Percentiles rank a stretch among this genome's conserved stretches.
Conservation (phyloP, 768 basidiomycete genomes). For the Tulasnella sp. region DNA sequence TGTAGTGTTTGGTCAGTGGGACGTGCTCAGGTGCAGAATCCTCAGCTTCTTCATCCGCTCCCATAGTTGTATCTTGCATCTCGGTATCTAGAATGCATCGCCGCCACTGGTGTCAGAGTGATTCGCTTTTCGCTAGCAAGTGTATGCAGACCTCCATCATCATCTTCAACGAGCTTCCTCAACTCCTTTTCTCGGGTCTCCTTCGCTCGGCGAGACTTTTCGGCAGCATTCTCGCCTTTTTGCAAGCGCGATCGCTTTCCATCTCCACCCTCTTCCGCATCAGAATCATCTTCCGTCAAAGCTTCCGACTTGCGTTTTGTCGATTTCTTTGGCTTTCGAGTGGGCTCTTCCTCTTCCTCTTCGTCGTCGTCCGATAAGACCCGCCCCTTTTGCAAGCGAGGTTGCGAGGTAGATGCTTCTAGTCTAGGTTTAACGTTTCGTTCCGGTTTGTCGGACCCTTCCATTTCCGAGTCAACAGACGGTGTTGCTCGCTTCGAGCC, state of each 20-base stretch:
- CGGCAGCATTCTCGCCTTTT: constrained; percentile 32
- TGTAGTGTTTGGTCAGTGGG: constrained; percentile 27
- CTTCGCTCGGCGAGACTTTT: constrained; percentile 31
- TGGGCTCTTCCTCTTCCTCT: constrained; percentile 45
- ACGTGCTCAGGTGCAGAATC: constrained; percentile 32
- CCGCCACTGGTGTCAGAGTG: constrained; percentile 29
- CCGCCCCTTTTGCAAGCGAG: constrained; percentile 48
- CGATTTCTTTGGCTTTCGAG: constrained; percentile 32
- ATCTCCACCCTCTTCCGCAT: constrained; percentile 7
- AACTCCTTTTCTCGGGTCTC: constrained; percentile 38
- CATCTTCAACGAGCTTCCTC: constrained; percentile 71
- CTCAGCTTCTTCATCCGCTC: constrained; percentile 33
- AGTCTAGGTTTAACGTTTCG: constrained; percentile 29
- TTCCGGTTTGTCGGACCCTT: constrained; percentile 32
- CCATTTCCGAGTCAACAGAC: constrained; percentile 28
- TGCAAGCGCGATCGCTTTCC: constrained; percentile 26
- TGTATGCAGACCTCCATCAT: constrained; percentile 49
- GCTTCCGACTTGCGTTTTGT: constrained; percentile 30
- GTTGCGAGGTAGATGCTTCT: constrained; percentile 24
- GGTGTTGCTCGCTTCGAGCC: constrained; percentile 22
- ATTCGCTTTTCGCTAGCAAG: neutral
- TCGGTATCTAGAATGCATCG: constrained; percentile 27
- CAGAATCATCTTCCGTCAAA: constrained; percentile 15
- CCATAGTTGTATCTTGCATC: constrained; percentile 37
- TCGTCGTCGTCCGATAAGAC: constrained; percentile 61